Conservation (phyloP, 192 early-diverging fungal genomes). For the Gonapodya prolifera region DNA sequence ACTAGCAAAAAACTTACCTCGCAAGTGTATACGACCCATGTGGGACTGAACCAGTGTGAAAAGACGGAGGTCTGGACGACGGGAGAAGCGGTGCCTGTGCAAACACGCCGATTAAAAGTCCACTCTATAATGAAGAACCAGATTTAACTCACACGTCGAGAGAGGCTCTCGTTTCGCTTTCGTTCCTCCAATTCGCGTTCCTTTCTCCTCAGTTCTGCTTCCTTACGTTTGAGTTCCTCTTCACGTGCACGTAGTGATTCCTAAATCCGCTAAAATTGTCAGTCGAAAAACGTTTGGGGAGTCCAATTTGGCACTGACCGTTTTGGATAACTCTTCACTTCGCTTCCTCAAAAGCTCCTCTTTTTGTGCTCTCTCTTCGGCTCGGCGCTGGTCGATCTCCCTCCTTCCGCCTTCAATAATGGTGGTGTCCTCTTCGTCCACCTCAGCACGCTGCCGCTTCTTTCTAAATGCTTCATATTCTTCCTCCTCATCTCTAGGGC, state of each 20-base stretch:
- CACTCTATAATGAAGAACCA: too few species aligned
- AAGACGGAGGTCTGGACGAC: too few species aligned
- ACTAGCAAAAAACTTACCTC: too few species aligned
- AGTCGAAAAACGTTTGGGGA: too few species aligned
- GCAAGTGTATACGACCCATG: too few species aligned
- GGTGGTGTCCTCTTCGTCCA: not conserved
- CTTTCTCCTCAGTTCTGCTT: not conserved
- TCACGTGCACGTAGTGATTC: not conserved
- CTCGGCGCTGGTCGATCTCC: not conserved
- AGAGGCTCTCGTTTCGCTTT: not conserved
- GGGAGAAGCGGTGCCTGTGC: too few species aligned
- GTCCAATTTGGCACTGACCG: not conserved
- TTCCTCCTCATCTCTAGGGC: too few species aligned
- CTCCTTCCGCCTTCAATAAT: not conserved
- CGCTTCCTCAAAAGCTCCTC: not conserved
- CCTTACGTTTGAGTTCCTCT: not conserved
- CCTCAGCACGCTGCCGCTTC: not conserved
- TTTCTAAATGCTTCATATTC: too few species aligned
- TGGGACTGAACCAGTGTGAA: too few species aligned
- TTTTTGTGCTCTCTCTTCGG: not conserved
- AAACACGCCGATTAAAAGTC: too few species aligned
- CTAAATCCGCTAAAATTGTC: too few species aligned
- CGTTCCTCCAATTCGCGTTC: not conserved
- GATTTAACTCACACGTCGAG: too few species aligned
- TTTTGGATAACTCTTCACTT: not conserved